A percentile compares a stretch with the other conserved stretches of the same genome.
Conservation (phyloP, 2,329 filamentous ascomycete genomes). For the Ophiognomonia clavigignenti-juglandacearum region DNA sequence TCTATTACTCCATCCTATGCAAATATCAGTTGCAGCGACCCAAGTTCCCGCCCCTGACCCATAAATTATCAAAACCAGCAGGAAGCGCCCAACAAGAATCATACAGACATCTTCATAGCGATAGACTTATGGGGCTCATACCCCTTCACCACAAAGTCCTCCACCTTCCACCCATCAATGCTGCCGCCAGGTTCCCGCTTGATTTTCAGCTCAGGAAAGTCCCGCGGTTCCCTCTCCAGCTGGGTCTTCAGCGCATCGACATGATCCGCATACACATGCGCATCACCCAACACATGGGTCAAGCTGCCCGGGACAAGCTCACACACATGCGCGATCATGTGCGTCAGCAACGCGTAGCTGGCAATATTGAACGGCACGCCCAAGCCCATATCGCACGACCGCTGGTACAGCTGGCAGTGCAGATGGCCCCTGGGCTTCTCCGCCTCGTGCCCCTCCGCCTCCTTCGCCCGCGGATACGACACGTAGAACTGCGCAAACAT, state of each 20-base stretch:
- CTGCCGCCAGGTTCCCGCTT: slow-evolving; percentile 61
- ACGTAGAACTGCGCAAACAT: slow-evolving; percentile 99
- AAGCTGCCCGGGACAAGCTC: slow-evolving; percentile 80
- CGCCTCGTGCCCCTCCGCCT: slow-evolving; percentile 21
- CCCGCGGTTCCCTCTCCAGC: slow-evolving; percentile 70
- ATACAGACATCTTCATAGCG: slow-evolving; percentile 98
- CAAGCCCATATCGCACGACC: slow-evolving; percentile 94
- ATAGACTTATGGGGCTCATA: slow-evolving; percentile 91
- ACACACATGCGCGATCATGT: slow-evolving; percentile 89
- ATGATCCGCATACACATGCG: slow-evolving; percentile 94
- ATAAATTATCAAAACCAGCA: not conserved
- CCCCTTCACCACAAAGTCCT: slow-evolving; percentile 82
- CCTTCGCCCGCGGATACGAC: slow-evolving; percentile 55
- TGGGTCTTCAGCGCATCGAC: slow-evolving; percentile 81
- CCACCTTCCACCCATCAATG: slow-evolving; percentile 85
- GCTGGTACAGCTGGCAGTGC: slow-evolving; percentile 87
- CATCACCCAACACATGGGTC: slow-evolving; percentile 95
- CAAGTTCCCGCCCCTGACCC: not conserved
- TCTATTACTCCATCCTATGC: not conserved
- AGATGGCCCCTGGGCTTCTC: slow-evolving; percentile 59
- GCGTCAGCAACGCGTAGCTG: slow-evolving; percentile 85
- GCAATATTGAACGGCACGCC: slow-evolving; percentile 98
- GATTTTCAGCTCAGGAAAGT: slow-evolving; percentile 78
- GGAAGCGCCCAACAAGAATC: not conserved
- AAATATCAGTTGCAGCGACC: not conserved